A percentile compares a stretch with the other conserved stretches of the same genome.
Evolutionary conservation across 1,139 yeast species (phyloP).

Genomic region (Candida sp.): DNA sequence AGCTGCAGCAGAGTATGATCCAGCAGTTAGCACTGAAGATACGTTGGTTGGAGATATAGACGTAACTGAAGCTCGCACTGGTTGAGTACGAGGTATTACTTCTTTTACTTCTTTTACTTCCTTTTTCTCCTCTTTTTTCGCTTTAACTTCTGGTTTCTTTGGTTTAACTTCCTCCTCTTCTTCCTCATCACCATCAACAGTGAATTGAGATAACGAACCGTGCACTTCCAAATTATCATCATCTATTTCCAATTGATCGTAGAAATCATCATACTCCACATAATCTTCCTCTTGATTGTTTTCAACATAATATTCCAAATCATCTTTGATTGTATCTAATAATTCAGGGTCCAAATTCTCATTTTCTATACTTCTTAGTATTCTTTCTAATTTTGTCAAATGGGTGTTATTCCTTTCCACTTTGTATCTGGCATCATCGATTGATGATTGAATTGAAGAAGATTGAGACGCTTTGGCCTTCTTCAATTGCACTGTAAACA

Average conservation of each 20-base stretch:
- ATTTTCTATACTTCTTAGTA: constrained; percentile 76
- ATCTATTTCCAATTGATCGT: constrained; percentile 81
- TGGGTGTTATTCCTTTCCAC: constrained; percentile 82
- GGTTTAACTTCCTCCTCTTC: constrained; percentile 9
- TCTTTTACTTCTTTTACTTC: constrained; percentile 2
- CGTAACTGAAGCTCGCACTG: constrained; percentile 14
- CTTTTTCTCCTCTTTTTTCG: constrained; percentile 4
- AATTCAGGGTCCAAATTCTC: constrained; percentile 81
- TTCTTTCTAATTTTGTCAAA: constrained; percentile 70
- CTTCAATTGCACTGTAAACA: constrained; percentile 37
- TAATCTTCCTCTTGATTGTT: constrained; percentile 96
- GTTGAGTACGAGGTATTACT: constrained; percentile 7
- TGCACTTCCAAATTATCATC: constrained; percentile 36
- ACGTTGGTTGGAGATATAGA: constrained; percentile 11
- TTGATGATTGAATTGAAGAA: constrained; percentile 39
- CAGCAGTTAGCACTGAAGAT: constrained; percentile 8
- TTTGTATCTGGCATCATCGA: constrained; percentile 61
- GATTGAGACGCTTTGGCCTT: constrained; percentile 50
- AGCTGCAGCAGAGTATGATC: constrained; percentile 8
- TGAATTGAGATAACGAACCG: constrained; percentile 28
- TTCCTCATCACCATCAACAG: constrained; percentile 20
- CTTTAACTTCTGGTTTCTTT: constrained; percentile 7
- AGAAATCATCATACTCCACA: constrained; percentile 91
- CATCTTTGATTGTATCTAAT: constrained; percentile 81
- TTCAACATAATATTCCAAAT: constrained; percentile 90